phyloP scores from a whole-genome alignment of 1,284 basidiomycete genomes.

The Porogramme epimiltina region DNA sequence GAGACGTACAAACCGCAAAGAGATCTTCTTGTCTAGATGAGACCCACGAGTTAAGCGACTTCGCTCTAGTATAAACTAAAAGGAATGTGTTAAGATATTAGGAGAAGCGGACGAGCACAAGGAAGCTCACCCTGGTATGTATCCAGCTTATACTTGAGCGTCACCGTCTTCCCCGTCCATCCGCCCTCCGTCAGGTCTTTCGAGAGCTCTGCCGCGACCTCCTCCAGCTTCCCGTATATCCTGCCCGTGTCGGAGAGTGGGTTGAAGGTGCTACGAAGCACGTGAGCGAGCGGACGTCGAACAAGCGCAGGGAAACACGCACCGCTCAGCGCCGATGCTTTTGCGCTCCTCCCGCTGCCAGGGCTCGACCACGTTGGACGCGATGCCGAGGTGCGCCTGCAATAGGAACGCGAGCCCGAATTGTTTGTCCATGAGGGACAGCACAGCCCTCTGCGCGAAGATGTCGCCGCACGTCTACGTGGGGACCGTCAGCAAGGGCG shows the following conservation, averaged over 20 bases:
- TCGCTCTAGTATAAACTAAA: conserved; percentile 80
- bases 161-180: conserved; percentile 78
- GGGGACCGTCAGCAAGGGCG: not conserved
- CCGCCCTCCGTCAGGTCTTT: conserved; percentile 71
- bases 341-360: conserved; percentile 79
- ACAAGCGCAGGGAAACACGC: not conserved
- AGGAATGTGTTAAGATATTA: no score
- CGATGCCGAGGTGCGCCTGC: conserved; percentile 81
- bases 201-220: conserved; percentile 80
- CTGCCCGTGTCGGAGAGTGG: conserved; percentile 63
- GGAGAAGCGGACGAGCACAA: not conserved
- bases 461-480: conserved; percentile 86
- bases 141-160: conserved; percentile 80
- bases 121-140: conserved; percentile 66
- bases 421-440: conserved; percentile 84
- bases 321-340: conserved; percentile 90
- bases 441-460: conserved; percentile 65
- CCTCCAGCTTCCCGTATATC: conserved; percentile 76
- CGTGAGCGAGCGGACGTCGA: not conserved
- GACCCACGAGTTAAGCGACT: conserved; percentile 76
- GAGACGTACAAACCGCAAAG: conserved; percentile 54
- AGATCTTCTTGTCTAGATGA: conserved; percentile 76
- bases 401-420: conserved; percentile 78
- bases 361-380: conserved; percentile 79
- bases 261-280: conserved; percentile 66